Evolutionary conservation across 2,329 filamentous ascomycete species (phyloP).

Genomic region (Penicillium sp.): DNA sequence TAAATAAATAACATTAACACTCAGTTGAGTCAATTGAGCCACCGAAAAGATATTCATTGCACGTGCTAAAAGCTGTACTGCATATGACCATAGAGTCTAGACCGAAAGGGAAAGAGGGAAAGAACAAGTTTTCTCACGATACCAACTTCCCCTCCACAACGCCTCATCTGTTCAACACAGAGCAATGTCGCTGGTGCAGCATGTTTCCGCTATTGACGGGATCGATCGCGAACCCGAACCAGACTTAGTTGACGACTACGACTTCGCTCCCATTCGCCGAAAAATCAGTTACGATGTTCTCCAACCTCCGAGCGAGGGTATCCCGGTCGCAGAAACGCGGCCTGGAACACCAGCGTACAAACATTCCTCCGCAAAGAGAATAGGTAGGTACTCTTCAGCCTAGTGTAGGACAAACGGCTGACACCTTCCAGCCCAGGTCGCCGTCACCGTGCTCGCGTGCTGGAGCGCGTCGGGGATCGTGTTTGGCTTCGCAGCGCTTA

Average conservation of each 20-base stretch:
- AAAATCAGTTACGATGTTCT: constrained; percentile 45
- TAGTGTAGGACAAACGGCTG: neutral
- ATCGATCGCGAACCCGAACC: constrained; percentile 42
- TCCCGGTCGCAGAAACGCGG: constrained; percentile 38
- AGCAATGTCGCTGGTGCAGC: constrained; percentile 52
- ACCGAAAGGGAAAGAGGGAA: neutral
- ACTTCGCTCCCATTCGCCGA: constrained; percentile 21
- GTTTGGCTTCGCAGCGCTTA: constrained; percentile 82
- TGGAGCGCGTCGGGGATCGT: constrained; percentile 74
- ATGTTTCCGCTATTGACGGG: constrained; percentile 51
- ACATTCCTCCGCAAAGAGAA: constrained; percentile 40
- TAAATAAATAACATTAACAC: neutral
- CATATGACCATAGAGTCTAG: neutral
- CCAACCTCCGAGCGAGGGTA: constrained; percentile 33
- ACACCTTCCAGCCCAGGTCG: constrained; percentile 54
- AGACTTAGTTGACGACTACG: constrained; percentile 14
- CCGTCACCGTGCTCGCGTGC: constrained; percentile 67
- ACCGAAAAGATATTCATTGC: neutral
- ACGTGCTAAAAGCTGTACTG: neutral
- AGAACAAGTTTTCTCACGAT: neutral
- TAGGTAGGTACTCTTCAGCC: constrained; percentile 23
- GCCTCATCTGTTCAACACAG: constrained; percentile 12
- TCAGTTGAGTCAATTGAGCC: neutral
- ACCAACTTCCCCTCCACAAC: neutral
- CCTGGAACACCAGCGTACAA: constrained; percentile 50